These are phyloP conservation scores for Neoarthrinium moseri DNA, from an alignment of 2,329 filamentous ascomycete species.

Conservation along the genomic window DNA sequence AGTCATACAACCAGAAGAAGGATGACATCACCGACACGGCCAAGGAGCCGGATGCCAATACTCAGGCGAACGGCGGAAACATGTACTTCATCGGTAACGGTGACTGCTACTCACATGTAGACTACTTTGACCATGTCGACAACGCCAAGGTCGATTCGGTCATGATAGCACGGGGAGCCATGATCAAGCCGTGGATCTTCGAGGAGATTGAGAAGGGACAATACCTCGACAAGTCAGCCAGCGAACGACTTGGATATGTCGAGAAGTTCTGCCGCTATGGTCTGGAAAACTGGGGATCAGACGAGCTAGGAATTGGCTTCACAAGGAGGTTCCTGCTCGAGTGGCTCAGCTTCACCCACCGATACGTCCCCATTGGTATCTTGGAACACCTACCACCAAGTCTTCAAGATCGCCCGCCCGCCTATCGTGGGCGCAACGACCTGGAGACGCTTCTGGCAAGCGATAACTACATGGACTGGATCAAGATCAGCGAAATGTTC, in stretches of 20 bases:
- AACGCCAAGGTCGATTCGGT: constrained; percentile 84
- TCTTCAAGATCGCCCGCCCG: constrained; percentile 85
- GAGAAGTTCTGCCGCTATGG: constrained; percentile 90
- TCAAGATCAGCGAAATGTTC: constrained; percentile 99
- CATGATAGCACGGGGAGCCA: constrained; percentile 93
- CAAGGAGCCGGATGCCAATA: constrained; percentile 72
- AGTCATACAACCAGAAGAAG: constrained; percentile 70
- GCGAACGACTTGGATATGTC: constrained; percentile 80
- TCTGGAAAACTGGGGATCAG: constrained; percentile 91
- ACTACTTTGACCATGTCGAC: constrained; percentile 78
- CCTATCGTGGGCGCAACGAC: constrained; percentile 81
- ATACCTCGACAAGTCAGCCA: constrained; percentile 91
- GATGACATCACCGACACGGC: constrained; percentile 72
- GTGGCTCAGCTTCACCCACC: constrained; percentile 89
- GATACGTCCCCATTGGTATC: constrained; percentile 88
- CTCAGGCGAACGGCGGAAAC: constrained; percentile 65
- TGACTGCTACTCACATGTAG: constrained; percentile 89
- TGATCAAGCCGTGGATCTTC: constrained; percentile 98
- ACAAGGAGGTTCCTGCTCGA: constrained; percentile 92
- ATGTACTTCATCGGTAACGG: constrained; percentile 96
- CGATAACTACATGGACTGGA: constrained; percentile 94
- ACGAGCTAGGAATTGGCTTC: constrained; percentile 88
- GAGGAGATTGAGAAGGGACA: constrained; percentile 92
- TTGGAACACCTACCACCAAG: constrained; percentile 84
- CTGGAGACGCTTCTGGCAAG: constrained; percentile 91